phyloP scores from a whole-genome alignment of 2,329 filamentous ascomycete species.

The Myotisia sp. region DNA sequence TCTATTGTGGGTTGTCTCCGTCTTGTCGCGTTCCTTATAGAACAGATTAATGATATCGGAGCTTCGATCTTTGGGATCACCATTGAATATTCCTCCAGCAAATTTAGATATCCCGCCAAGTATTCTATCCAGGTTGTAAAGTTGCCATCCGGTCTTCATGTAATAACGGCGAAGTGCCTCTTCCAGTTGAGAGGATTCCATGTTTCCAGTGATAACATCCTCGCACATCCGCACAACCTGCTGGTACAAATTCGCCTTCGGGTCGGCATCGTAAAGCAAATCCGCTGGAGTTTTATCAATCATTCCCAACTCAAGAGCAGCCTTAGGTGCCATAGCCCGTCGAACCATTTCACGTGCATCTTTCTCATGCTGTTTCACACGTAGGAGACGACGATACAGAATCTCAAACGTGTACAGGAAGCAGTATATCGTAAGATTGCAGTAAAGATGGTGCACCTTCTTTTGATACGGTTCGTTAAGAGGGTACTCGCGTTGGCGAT shows the following conservation, averaged over 20 bases:
- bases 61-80: conserved; percentile 84
- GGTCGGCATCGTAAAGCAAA: conserved; percentile 56
- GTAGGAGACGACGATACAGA: conserved; percentile 70
- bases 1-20: conserved; percentile 75
- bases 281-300: conserved; percentile 59
- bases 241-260: conserved; percentile 62
- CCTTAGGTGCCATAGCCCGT: conserved; percentile 59
- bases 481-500: conserved; percentile 47
- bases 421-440: conserved; percentile 80
- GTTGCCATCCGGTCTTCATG: conserved; percentile 74
- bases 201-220: conserved; percentile 66
- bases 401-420: conserved; percentile 90
- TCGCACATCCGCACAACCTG: conserved; percentile 77
- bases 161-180: conserved; percentile 87
- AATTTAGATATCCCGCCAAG: conserved; percentile 68
- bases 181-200: conserved; percentile 73
- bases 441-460: conserved; percentile 75
- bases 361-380: conserved; percentile 65
- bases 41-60: conserved; percentile 81
- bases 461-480: conserved; percentile 67
- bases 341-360: conserved; percentile 60
- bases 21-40: conserved; percentile 62
- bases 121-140: conserved; percentile 86
- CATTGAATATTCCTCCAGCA: conserved; percentile 67
- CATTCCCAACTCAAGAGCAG: conserved; percentile 71